A percentile compares a stretch with the other conserved stretches of the same genome.
Conservation (phyloP, 768 basidiomycete species). For the Cystofilobasidium ferigula region DNA sequence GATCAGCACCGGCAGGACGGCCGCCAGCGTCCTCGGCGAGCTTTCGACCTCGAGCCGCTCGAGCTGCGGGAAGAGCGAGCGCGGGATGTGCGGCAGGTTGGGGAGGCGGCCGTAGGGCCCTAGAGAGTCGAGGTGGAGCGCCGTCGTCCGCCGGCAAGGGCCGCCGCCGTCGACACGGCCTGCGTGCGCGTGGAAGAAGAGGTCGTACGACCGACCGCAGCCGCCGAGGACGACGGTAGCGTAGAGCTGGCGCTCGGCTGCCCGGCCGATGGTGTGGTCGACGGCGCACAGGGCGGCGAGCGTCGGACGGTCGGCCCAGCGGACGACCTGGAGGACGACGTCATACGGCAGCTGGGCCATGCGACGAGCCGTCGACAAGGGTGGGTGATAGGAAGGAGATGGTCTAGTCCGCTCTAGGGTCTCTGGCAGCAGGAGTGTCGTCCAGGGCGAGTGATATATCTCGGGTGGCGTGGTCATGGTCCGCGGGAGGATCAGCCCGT, state of each 20-base stretch:
- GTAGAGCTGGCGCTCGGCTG: background rate
- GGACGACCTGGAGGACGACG: background rate
- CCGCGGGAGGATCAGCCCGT: background rate
- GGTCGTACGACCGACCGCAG: background rate
- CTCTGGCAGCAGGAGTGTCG: no score
- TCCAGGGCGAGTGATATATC: no score
- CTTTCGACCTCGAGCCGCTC: background rate
- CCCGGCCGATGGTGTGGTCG: background rate
- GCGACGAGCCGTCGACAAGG: background rate
- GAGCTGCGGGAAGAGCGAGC: background rate
- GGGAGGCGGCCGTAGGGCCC: background rate
- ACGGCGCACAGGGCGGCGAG: background rate
- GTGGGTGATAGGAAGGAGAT: background rate
- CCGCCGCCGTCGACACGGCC: background rate
- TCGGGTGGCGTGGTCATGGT: no score
- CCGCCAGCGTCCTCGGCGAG: background rate
- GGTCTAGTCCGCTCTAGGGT: no score
- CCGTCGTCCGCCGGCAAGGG: background rate
- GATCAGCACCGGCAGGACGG: conserved; percentile 11
- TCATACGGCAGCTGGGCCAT: conserved; percentile 1
- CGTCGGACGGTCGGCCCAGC: background rate
- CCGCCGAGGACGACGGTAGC: background rate
- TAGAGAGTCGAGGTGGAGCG: background rate
- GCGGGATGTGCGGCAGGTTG: conserved; percentile 4
- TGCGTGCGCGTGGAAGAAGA: background rate